Percentiles rank a stretch among this genome's conserved stretches.
Evolutionary conservation across 2,329 filamentous ascomycete genomes (phyloP).

Genomic region (Monilinia fructicola): DNA sequence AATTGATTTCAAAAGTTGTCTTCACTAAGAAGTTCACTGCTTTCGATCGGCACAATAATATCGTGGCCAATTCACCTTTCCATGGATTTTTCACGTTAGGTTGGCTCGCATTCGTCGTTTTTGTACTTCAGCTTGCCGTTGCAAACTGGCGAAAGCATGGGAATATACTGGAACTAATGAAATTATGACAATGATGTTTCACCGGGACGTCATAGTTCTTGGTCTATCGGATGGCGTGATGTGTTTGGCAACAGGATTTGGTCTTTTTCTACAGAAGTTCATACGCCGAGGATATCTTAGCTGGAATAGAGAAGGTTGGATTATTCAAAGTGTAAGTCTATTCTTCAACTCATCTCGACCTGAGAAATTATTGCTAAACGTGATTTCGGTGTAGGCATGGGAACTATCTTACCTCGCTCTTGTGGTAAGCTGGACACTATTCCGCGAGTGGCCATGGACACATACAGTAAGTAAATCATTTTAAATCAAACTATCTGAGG

Average conservation of each 20-base stretch:
- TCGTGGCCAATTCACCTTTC: constrained; percentile 66
- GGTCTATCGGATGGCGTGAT: constrained; percentile 67
- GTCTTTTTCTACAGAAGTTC: constrained; percentile 62
- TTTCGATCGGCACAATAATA: constrained; percentile 70
- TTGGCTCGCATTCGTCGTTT: constrained; percentile 68
- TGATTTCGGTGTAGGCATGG: constrained; percentile 55
- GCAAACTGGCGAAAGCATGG: constrained; percentile 69
- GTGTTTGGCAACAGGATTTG: constrained; percentile 64
- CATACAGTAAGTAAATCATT: constrained; percentile 57
- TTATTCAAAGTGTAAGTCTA: constrained; percentile 63
- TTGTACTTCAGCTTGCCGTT: constrained; percentile 65
- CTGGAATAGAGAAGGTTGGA: constrained; percentile 70
- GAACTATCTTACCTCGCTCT: constrained; percentile 62
- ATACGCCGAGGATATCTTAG: constrained; percentile 59
- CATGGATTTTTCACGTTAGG: constrained; percentile 79
- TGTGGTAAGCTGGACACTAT: constrained; percentile 64
- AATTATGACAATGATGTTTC: constrained; percentile 68
- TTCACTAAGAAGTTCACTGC: constrained; percentile 73
- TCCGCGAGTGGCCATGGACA: constrained; percentile 79
- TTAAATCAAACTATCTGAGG: neutral
- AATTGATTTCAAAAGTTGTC: constrained; percentile 47
- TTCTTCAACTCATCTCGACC: neutral
- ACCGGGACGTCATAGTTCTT: constrained; percentile 54
- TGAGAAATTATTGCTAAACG: constrained; percentile 6
- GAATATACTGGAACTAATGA: constrained; percentile 69